Evolutionary conservation across 305 asterid species (phyloP).

Genomic region (Fraxinus nigra): DNA sequence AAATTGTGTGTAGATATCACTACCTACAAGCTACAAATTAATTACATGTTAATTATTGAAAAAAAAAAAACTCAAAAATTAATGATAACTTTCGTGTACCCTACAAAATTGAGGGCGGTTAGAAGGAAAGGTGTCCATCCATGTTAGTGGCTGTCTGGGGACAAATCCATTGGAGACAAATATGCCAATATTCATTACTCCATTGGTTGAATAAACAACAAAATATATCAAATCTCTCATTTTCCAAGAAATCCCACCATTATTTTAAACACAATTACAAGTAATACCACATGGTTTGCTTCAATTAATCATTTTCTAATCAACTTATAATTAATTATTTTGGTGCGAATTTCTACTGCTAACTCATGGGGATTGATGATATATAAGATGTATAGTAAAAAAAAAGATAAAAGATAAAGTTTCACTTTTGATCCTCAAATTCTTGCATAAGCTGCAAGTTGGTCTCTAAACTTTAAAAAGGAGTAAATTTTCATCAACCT

Average conservation of each 20-base stretch:
- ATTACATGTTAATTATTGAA: neutral
- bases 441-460: neutral
- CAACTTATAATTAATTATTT: constrained; percentile 18
- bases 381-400: neutral
- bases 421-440: neutral
- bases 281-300: constrained; percentile 67
- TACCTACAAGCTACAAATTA: neutral
- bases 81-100: neutral
- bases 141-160: constrained; percentile 30
- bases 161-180: constrained; percentile 33
- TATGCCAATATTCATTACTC: constrained; percentile 25
- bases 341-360: neutral
- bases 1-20: neutral
- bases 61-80: neutral
- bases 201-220: constrained; percentile 25
- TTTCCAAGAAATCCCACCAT: constrained; percentile 19
- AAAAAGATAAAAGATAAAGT: neutral
- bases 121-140: constrained; percentile 31
- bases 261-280: constrained; percentile 37
- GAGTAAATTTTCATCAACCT: neutral
- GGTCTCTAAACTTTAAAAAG: neutral
- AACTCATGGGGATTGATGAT: neutral
- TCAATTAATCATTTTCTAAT: constrained; percentile 29
- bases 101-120: constrained; percentile 19
- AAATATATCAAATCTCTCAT: constrained; percentile 35